Conservation (phyloP, 768 basidiomycete species). For the Rubroboletus pulcherrimus region DNA sequence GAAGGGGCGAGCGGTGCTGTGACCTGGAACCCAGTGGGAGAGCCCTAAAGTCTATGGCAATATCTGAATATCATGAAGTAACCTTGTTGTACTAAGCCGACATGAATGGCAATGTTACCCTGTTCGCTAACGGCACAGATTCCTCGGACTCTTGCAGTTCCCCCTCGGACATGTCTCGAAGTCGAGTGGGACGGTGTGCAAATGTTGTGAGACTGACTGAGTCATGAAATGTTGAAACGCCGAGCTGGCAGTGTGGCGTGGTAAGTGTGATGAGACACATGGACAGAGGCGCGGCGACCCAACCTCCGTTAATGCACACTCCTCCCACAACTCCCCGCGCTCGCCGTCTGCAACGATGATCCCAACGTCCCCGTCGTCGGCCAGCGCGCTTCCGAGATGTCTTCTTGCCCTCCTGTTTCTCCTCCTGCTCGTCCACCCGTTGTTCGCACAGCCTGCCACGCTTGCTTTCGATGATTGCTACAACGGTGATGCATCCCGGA, state of each 20-base stretch:
- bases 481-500: slow-evolving; percentile 47
- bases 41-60: neutral
- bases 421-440: slow-evolving; percentile 24
- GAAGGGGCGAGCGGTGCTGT: slow-evolving; percentile 64
- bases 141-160: too few species aligned
- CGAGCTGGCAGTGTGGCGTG: slow-evolving; percentile 22
- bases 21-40: slow-evolving; percentile 78
- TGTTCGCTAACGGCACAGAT: neutral
- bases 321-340: slow-evolving; percentile 7
- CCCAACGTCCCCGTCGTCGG: slow-evolving; percentile 7
- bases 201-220: neutral
- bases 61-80: neutral
- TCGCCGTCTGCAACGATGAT: slow-evolving; percentile 25
- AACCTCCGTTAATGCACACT: slow-evolving; percentile 20
- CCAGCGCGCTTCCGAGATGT: neutral
- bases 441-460: slow-evolving; percentile 54
- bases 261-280: slow-evolving; percentile 16
- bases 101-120: neutral
- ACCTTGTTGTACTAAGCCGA: neutral
- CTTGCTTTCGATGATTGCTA: slow-evolving; percentile 71
- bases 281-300: neutral
- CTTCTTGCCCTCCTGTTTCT: slow-evolving; percentile 9
- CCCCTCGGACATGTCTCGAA: neutral
- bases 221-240: neutral
- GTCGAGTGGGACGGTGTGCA: neutral